Base-by-base conservation (phyloP, 164 flowering plant genomes). In the Tetrastigma voinierianum region DNA sequence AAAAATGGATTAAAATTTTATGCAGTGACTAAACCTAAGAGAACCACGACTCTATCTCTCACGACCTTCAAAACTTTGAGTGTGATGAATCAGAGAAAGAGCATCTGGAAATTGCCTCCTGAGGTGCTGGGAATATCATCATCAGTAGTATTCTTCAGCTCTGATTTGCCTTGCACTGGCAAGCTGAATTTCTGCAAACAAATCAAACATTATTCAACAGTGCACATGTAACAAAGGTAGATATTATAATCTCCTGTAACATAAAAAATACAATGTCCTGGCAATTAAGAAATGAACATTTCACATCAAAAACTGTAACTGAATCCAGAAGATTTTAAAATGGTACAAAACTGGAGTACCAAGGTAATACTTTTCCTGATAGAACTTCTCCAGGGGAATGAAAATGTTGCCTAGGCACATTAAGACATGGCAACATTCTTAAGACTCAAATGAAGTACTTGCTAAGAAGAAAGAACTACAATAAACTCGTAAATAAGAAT, bases 51-150 rank as follows among this genome's bases (percentile, higher is more conserved):
- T 57, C 19, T 10, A 72, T 9, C 51, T 12, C 59, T 8, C 20
- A 47, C 66, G 59, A 81, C 84, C 84, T 88, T 79, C 9, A 69
- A 61, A 68, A 64, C 57, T 52, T 67, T 25, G 80, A 67, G 17
- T 59, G 54, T 55, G 65, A 69, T 55, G 74, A 65, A 59, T 75
- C 78, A 76, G 72, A 54, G 8, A 67, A 64, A 4, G 67, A 62
- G 68, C 74, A 64, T 83, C 91, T 24, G 78, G 24, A 69, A 77
- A 77, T 69, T 85, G 86, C 78, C 93, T 82, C 97, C 96, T 20
- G 97, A 92, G 18, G 97, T 89, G 69, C 94, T 87, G 1, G 97
- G 90, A 9, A 83, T 55, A 53, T 95, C 97, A 72, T 90, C 98
- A 74, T 89, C 97, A 57, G 78, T 70, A 20, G 81, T 70, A 76